Evolutionary conservation across 768 basidiomycete species (phyloP).

Genomic region (Asterophora parasitica): DNA sequence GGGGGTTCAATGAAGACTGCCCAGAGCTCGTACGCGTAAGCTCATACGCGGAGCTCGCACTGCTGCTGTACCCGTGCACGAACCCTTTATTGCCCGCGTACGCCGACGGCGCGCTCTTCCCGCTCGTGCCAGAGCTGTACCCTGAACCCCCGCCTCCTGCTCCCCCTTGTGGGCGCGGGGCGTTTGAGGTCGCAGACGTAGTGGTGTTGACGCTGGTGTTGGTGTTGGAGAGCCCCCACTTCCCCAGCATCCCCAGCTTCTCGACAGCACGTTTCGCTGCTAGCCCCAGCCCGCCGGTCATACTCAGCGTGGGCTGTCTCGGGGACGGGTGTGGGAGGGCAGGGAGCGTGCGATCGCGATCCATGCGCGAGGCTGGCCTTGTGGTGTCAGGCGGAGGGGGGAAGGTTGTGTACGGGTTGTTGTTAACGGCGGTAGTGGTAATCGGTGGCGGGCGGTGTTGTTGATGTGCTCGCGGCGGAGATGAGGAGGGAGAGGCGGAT

Average conservation of each 20-base stretch:
- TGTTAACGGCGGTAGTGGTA: constrained; percentile 9
- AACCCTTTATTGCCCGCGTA: constrained; percentile 13
- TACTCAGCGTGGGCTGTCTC: constrained; percentile 67
- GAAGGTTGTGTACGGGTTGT: constrained; percentile 15
- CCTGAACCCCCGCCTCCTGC: constrained; percentile 1
- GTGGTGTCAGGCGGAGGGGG: constrained; percentile 9
- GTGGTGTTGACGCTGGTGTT: too few relatives aligned
- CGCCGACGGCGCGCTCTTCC: constrained; percentile 31
- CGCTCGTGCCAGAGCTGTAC: constrained; percentile 2
- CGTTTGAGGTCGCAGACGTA: too few relatives aligned
- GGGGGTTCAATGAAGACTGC: constrained; percentile 12
- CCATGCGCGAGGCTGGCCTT: constrained; percentile 11
- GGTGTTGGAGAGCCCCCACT: constrained; percentile 35
- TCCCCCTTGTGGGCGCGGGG: too few relatives aligned
- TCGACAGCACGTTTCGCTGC: constrained; percentile 78
- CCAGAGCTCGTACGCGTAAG: constrained; percentile 14
- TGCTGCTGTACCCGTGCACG: constrained; percentile 8
- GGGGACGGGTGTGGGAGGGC: constrained; percentile 24
- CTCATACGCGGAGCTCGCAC: constrained; percentile 1
- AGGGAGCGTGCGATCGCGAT: constrained; percentile 21
- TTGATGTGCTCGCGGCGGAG: constrained; percentile 41
- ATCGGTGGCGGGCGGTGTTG: constrained; percentile 28
- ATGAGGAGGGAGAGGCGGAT: constrained; percentile 33
- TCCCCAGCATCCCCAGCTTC: constrained; percentile 54
- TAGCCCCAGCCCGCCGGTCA: constrained; percentile 63